phyloP scores from a whole-genome alignment of 1,139 yeast species.

The Zygosaccharomyces sapae region DNA sequence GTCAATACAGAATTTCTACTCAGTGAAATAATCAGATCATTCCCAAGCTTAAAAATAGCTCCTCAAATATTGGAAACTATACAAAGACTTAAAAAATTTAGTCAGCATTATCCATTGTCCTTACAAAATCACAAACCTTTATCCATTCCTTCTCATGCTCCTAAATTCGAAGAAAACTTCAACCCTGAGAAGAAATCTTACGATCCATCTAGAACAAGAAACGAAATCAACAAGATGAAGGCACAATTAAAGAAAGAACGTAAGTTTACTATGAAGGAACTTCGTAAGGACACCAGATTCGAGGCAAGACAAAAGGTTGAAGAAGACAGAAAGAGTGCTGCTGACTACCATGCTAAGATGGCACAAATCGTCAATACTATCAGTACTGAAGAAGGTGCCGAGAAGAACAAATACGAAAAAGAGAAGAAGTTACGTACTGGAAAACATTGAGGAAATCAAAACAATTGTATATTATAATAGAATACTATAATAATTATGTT shows the following conservation, averaged over 20 bases:
- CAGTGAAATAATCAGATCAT: slow-evolving; percentile 13
- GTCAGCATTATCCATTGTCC: slow-evolving; percentile 64
- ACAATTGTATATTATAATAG: slow-evolving; percentile 14
- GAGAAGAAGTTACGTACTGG: slow-evolving; percentile 68
- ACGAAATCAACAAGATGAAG: slow-evolving; percentile 77
- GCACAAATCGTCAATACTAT: slow-evolving; percentile 79
- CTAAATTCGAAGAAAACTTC: slow-evolving; percentile 92
- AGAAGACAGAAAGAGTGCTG: slow-evolving; percentile 70
- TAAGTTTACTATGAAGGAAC: slow-evolving; percentile 81
- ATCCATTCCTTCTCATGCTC: slow-evolving; percentile 79
- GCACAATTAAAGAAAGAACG: slow-evolving; percentile 86
- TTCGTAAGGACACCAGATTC: slow-evolving; percentile 84
- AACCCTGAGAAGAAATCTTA: slow-evolving; percentile 93
- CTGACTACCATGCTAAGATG: slow-evolving; percentile 85
- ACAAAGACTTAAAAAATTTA: slow-evolving; percentile 48
- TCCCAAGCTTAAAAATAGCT: slow-evolving; percentile 27
- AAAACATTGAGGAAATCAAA: slow-evolving; percentile 36
- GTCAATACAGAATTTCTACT: slow-evolving; percentile 32
- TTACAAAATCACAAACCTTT: slow-evolving; percentile 84
- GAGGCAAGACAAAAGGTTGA: slow-evolving; percentile 79
- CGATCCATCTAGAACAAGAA: slow-evolving; percentile 76
- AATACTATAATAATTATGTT: slow-evolving; percentile 29
- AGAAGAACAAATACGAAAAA: slow-evolving; percentile 83
- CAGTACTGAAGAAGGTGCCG: slow-evolving; percentile 91
- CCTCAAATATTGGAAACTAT: slow-evolving; percentile 42